Evolutionary conservation across 176 grass and related monocot species (phyloP), one percentile per base, ranked within the genome.

Genomic region (sorghum (Sorghum bicolor)): DNA sequence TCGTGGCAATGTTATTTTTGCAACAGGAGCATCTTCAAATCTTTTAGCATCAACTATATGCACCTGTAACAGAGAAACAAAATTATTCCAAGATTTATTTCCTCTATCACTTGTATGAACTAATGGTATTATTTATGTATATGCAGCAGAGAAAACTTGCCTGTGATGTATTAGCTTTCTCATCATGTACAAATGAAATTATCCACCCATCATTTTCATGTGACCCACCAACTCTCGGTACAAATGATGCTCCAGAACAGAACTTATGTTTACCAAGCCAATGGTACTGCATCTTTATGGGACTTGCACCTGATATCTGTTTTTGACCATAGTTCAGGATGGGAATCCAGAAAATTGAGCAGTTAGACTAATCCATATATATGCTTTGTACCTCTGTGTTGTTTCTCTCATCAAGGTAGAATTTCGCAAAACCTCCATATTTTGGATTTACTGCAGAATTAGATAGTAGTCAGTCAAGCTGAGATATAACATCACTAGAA

Each of bases 191-290:
- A 26, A 88, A 92, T 10, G 86, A 86, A 43, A 92, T 25, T 83
- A 92, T 71, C 86, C 90, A 92, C 31, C 90, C 90, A 53, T 92
- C 86, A 39, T 88, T 86, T 83, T 92, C 86, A 74, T 83, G 68
- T 8, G 50, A 83, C 40, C 86, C 86, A 83, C 83, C 74, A 78
- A 50, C 67, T 88, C 69, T 92, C 8, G 74, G 83, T 38, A 88
- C 90, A 86, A 92, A 92, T 70, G 74, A 47, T 83, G 86, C 83
- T 88, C 90, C 90, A 31, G 86, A 92, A 70, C 83, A 92, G 68
- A 92, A 92, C 9, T 86, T 20, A 22, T 88, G 71, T 83, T 82
- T 62, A n/a, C 62, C 75, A 55, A 92, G 86, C 83, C 28, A 24
- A 32, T 88, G 90, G 41, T 86, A 75, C 10, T 92, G 58, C 17